Base-by-base conservation (phyloP, 805 yeast genomes). In the Kuraishia floccosa region DNA sequence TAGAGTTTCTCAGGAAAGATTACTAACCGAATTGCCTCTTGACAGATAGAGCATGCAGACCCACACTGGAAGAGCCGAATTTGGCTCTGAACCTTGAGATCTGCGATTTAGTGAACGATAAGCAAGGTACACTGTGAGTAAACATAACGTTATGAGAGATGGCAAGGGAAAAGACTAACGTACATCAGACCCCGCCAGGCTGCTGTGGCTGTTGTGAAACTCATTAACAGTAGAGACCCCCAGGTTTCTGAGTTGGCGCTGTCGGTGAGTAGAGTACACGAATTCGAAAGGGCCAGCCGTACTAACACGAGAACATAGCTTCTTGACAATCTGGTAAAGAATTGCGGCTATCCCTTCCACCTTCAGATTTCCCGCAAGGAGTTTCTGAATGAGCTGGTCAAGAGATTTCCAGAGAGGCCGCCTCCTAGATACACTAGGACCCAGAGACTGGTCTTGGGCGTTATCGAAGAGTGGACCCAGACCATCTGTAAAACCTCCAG, bases 291-390 rank as follows among this genome's bases (percentile, higher is more conserved):
- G 15, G 4, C 11, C 12, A 26, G 16, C 13, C 27, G 8, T 7
- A 14, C 28, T 13, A n/a, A 26, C 5, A 18, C 14, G 16, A n/a
- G 6, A 9, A 16, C 14, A 13, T 48, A 23, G 43, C 47, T 72
- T 30, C 67, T 91, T 38, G 99, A 91, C 50, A 84, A 84, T 32
- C 62, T 91, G 43, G 98, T 91, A 32, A 91, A 91, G 58, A 91
- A 91, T 60, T 91, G 99, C 60, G 98, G 97, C 4, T 91, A 89
- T 53, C 96, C 98, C 6, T 74, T 91, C 58, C 98, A 91, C 42
- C 64, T 91, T 29, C 98, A 91, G 57, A 84, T 91, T 32, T 82
- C 95, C 3, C 71, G 97, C 37, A 87, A 91, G 55, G 97, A 89
- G 52, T 91, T 91, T 44, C 65, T 91, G 46, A 91, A 91, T 51